Base-by-base conservation (phyloP, 352 stramenopile species). In the Phytophthora pisi region DNA sequence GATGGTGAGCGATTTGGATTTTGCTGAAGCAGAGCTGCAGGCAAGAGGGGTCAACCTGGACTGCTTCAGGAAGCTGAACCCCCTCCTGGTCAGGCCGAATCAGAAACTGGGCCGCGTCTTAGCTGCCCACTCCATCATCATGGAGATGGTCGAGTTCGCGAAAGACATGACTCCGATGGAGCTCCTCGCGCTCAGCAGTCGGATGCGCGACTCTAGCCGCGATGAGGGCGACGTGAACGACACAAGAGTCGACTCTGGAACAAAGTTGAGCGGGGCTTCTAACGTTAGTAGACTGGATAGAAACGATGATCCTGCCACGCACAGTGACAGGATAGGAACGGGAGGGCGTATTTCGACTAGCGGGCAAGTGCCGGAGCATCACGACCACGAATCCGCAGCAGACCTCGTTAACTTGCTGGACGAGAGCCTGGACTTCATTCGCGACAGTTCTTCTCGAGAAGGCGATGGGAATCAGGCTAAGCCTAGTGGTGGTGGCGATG, bases 91-190 rank as follows among this genome's bases (percentile, higher is more conserved):
- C n/a, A 80, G 76, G 43, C 68, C 83, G 3, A 80, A 84, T n/a
- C 84, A 94, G 51, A 87, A 86, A 43, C 64, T 94, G 2, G 84
- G 83, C 26, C 81, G 86, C n/a, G 81, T 90, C 0, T 42, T 92
- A 8, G 84, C 86, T 43, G 86, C 86, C 15, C 81, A 90, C 61
- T 82, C 86, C 15, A 91, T 93, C 51, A 88, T 92, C 38, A 68
- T 66, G 23, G 82, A 94, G 65, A 91, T 93, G 86, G 68, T 90
- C 0, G 78, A 79, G 24, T 75, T 84, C 51, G 64, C 64, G 7
- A 79, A 78, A 34, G 66, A 80, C 20, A 59, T 67, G 28, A 77
- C 63, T n/a, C 64, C 74, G 15, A 70, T 56, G 38, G 71, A 78
- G 30, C 31, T 77, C 4, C 57, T 77, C 13, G 64, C 59, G 15